Evolutionary conservation across 2,329 filamentous ascomycete species (phyloP), one percentile per base, ranked within the genome.

Genomic region (Plenodomus lindquistii): DNA sequence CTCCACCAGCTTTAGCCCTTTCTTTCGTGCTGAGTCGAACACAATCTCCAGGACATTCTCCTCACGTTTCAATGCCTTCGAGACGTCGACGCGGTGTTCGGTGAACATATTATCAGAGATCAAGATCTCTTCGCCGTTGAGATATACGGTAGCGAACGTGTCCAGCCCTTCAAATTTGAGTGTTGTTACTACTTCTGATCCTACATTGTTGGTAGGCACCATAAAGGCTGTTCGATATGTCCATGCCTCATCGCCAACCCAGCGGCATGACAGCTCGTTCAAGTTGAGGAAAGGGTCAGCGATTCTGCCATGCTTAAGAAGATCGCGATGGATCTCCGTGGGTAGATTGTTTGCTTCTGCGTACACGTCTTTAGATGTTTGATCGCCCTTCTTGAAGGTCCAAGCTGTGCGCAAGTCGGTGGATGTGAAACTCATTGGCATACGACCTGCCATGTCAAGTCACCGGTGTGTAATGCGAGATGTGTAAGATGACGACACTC

Each of bases 131-230:
- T 70, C 55, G 2, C 75, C 81, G 52, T 86, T 84, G 18, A 87
- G 71, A 9, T 57, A 74, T 17, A 85, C 81, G 0, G 75, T 80
- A 1, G 83, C 82, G 53, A 84, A 85, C 0, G 84, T 87, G 59
- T 87, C 85, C 1, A 87, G 76, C 0, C 85, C 85, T 54, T 85
- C 78, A 45, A 87, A 85, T 4, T 82, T 79, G 5, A 87, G 71
- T 13, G 81, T 75, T 9, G 74, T 60, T 16, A 65, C 60, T 22
- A 65, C 48, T 18, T 62, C 52, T 2, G 58, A 44, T 19, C 44
- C 24, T 13, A 47, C 43, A n/a, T 73, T 45, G 1, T 58, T 27
- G 4, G 73, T 70, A 13, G 78, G 61, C 15, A 58, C 62, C 37
- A 69, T 65, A 51, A 58, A 58, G 1, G 19, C 48, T 10, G 47